Base-by-base conservation (phyloP, 306 rosid genomes). In the Sesbania bispinosa region DNA sequence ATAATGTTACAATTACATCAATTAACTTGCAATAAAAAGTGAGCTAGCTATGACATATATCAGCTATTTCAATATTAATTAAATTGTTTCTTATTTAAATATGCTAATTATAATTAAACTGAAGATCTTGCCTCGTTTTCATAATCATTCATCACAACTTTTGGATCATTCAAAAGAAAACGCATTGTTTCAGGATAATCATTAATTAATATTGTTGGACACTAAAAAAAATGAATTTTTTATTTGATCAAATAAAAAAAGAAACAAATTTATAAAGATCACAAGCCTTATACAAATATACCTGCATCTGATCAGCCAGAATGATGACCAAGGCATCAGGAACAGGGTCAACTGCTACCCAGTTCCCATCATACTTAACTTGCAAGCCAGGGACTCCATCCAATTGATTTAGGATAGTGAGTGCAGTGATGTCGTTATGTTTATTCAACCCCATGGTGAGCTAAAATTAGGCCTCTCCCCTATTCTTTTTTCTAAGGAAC, bases 281-380 rank as follows among this genome's bases (percentile, higher is more conserved):
- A 47, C 55, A 48, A 36, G 2, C 8, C 2, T 36, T 9, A 36
- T 36, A 36, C 10, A 7, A 5, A 33, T 21, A 5, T 39, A 62
- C 76, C 76, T 71, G 59, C 19, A 71, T 71, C 45, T 71, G 76
- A 71, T 71, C 76, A 16, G 67, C 52, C 2, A 71, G 13, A 71
- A 39, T 43, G 58, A 71, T 45, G 57, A 71, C 68, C 9, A 71
- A 58, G 20, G 78, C 70, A 62, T 35, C 70, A 3, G 78, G 78
- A 2, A 73, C 7, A 48, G 78, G 70, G 9, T 50, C 71, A 9
- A 62, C 71, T 1, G 71, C 23, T 1, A 73, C 43, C 71, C 71
- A 74, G 1, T 62, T 74, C 7, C 52, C 71, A 50, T 74, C 55
- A 36, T 14, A 16, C 13, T 32, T 3, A 14, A 62, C 64, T 35